Base-by-base conservation (phyloP, 1,284 basidiomycete genomes). In the Spongispora temasekensis region DNA sequence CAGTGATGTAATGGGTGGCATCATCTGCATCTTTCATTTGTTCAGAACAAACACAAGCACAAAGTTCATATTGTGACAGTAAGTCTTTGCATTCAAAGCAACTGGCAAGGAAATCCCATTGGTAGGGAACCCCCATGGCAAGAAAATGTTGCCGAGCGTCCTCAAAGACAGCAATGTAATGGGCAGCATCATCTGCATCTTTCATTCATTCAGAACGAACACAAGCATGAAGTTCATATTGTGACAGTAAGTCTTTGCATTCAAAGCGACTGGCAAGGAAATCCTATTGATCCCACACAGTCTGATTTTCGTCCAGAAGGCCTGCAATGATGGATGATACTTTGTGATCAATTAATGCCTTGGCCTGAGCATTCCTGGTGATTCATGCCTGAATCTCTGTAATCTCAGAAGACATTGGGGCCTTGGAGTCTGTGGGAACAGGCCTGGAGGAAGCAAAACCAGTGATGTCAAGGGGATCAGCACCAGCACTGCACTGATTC, bases 21-120 rank as follows among this genome's bases (percentile, higher is more conserved):
- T 64, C 25, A 0, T 46, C 50, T 0, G 13, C 25, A 19, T 63
- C 57, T 6, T 64, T 63, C 4, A 37, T 9, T 15, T 35, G 34
- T 32, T 53, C 52, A 4, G 46, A 13, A 6, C 15, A 27, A 3
- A 50, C 15, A n/a, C 19, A 19, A 9, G n/a, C 46, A 4, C 27
- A 19, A 27, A 50, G 46, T 17, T 50, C 46, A 27, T 30, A 50
- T 6, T 28, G 46, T 4, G 27, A 50, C 4, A 50, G 25, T 7
- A 54, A 4, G 13, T 40, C 19, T 1, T n/a, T 40, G 2, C n/a
- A 5, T 12, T n/a, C 17, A 30, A 4, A 54, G 1, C 10, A 4
- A 34, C 8, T 40, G 5, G 15, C 15, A 10, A 1, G 40, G 21
- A 9, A 30, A 1, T 40, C 19, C 53, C 35, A 54, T 30, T 54